Evolutionary conservation across 306 rosid genomes (phyloP).

Genomic region (Quercus dentata): DNA sequence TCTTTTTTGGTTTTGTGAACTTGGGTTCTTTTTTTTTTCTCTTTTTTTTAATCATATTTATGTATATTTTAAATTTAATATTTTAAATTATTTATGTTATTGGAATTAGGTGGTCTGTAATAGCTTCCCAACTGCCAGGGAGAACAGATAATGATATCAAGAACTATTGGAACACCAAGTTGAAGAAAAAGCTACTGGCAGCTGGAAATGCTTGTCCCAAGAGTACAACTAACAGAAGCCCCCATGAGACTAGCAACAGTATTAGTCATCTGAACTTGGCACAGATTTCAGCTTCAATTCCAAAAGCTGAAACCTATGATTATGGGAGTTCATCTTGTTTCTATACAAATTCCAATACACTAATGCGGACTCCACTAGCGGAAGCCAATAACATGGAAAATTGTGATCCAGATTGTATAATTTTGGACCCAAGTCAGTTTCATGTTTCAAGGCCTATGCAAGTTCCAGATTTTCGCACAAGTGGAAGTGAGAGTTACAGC

Average conservation of each 20-base stretch:
- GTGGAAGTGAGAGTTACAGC: neutral
- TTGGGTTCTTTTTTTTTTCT: neutral
- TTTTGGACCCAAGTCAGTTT: conserved; percentile 7
- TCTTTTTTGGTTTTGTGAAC: neutral
- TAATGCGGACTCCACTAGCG: neutral
- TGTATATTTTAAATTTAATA: neutral
- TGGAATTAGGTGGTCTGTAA: conserved; percentile 42
- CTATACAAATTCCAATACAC: neutral
- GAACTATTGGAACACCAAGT: conserved; percentile 47
- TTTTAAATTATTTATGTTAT: neutral
- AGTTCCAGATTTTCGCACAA: conserved; percentile 6
- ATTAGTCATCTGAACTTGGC: neutral
- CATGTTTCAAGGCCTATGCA: neutral
- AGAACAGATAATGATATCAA: conserved; percentile 54
- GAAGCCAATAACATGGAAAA: neutral
- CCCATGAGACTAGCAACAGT: neutral
- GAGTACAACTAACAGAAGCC: neutral
- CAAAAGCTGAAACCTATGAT: neutral
- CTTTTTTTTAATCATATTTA: neutral
- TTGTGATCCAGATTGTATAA: neutral
- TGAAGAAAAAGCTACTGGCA: conserved; percentile 37
- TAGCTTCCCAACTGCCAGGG: conserved; percentile 51
- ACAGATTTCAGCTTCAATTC: conserved; percentile 4
- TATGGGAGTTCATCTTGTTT: conserved; percentile 14
- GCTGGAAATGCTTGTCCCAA: neutral